Base-by-base conservation (phyloP, 352 stramenopile species). In the Phytophthora melonis region DNA sequence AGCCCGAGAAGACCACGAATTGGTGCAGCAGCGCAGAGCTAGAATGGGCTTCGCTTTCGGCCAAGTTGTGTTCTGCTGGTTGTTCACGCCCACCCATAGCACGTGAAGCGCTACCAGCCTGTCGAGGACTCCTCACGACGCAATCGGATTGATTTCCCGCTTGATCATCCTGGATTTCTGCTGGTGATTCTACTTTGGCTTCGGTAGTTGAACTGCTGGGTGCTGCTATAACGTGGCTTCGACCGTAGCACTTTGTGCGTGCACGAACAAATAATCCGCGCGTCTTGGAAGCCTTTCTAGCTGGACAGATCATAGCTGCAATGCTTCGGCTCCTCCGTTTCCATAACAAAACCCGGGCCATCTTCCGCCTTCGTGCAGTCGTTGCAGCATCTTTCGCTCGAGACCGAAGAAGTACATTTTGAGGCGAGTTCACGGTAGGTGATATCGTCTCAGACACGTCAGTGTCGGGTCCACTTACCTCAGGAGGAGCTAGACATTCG, bases 1-100 rank as follows among this genome's bases (percentile, higher is more conserved):
- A 43, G 39, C 41, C 21, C 1, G 52, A 55, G 36, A 74, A 77
- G 30, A 77, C 7, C 16, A 74, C 52, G 25, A 77, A 74, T 9
- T 5, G 47, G 59, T 67, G 19, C 6, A 47, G 30, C 23, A 41
- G 13, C 18, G 3, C 25, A 34, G 34, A 8, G 10, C 1, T 74
- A 18, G 59, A 23, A 16, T 19, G 39, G 30, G 41, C 3, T 36
- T 43, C 19, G 13, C 53, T 43, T 36, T n/a, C 39, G 19, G 43
- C 3, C 30, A 45, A 30, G 21, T 8, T 39, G 21, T 27, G 0
- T 18, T 60, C 54, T 14, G 6, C 21, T 43, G 18, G 43, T 7
- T 45, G 7, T 32, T 69, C n/a, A 10, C 23, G 23, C n/a, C 41
- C 39, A 50, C 7, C 13, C 25, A 16, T 32, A 27, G 32, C 27